Percentiles rank a stretch among this genome's conserved stretches.
phyloP scores from a whole-genome alignment of 1,139 yeast genomes.

The Yamadazyma trypodendri region DNA sequence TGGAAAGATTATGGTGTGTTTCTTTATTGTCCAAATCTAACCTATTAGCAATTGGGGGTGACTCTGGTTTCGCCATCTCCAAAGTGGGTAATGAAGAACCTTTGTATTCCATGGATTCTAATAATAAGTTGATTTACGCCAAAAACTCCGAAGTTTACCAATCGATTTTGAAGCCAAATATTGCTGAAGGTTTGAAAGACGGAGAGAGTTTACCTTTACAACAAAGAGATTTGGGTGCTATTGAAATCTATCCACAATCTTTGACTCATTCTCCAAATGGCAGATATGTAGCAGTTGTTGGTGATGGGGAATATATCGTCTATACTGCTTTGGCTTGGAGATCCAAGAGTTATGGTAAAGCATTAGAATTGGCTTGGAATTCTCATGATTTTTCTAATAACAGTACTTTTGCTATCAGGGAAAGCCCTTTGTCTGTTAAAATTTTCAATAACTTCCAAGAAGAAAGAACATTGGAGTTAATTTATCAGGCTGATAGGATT shows the following conservation, averaged over 20 bases:
- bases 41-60: conserved; percentile 88
- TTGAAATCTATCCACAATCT: conserved; percentile 88
- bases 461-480: conserved; percentile 61
- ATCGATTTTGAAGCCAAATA: conserved; percentile 71
- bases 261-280: conserved; percentile 95
- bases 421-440: conserved; percentile 61
- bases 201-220: conserved; percentile 77
- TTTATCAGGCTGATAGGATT: conserved; percentile 75
- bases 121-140: conserved; percentile 88
- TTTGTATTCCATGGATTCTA: conserved; percentile 86
- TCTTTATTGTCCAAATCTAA: conserved; percentile 75
- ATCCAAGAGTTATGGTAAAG: conserved; percentile 89
- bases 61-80: conserved; percentile 84
- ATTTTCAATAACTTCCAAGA: conserved; percentile 85
- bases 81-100: conserved; percentile 95
- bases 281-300: conserved; percentile 93
- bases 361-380: conserved; percentile 88
- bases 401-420: conserved; percentile 81
- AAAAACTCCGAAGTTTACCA: conserved; percentile 89
- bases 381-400: conserved; percentile 71
- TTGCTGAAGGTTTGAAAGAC: conserved; percentile 65
- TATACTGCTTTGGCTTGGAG: conserved; percentile 99
- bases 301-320: conserved; percentile 96
- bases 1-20: conserved; percentile 97
- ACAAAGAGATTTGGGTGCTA: conserved; percentile 86